Base-by-base conservation (phyloP, 2,329 filamentous ascomycete genomes). In the Malbranchea zuffiana region DNA sequence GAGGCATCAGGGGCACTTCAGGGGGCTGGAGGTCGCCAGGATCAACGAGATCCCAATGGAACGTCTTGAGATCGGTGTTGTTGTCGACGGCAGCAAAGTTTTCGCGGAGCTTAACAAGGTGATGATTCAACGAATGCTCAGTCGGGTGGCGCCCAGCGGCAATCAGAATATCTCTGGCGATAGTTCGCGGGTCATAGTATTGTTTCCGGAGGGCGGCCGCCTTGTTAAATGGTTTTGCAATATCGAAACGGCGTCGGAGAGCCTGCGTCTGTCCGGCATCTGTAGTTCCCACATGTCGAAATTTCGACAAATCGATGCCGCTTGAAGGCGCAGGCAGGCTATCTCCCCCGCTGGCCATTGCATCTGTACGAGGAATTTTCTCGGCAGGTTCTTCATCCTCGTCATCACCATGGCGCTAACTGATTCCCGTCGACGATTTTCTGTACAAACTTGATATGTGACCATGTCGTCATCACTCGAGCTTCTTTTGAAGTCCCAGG, bases 1-100 rank as follows among this genome's bases (percentile, higher is more conserved):
- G 41, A 32, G 54, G 47, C 26, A 49, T 49, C 23, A 44, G 41
- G 19, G 45, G 44, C 6, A 55, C 49, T 32, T 50, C 44, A 18
- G 51, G 50, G 16, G 48, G 36, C 16, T 60, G 57, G 23, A 68
- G 68, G 5, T 61, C 60, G 24, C 67, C 69, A 15, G 72, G 71
- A 49, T 79, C 75, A 15, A 79, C 66, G 3, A 75, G 44, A 49
- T 77, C 71, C 75, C 75, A 79, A 37, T 67, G 62, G 32, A 80
- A 66, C 0, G 72, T 78, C 20, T 61, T 65, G 8, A 79, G 55
- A 50, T 79, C 73, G 4, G 67, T 62, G 6, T 54, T 53, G 32
- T 54, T 50, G 28, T 66, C 60, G 4, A 75, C 57, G 6, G 54
- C 52, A 11, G 49, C 20, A 28, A 73, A 60, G 3, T 52, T 60